Evolutionary conservation across 73 alveolate species (phyloP).

Genomic region (Paraurostyla sp.): DNA sequence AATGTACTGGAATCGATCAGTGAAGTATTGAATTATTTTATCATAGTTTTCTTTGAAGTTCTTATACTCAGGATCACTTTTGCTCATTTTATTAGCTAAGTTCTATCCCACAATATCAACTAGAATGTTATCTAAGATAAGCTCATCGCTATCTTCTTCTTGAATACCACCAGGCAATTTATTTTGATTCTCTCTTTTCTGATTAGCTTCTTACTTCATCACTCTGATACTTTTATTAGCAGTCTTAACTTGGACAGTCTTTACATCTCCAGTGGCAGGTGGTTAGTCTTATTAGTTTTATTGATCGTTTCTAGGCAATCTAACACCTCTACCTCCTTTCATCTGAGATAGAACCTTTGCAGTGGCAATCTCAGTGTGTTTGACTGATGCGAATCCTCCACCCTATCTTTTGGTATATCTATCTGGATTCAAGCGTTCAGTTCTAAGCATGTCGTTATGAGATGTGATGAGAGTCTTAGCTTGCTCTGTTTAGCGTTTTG

Average conservation of each 20-base stretch:
- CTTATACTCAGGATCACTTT: slow-evolving; percentile 76
- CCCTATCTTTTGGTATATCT: slow-evolving; percentile 55
- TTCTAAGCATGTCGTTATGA: slow-evolving; percentile 68
- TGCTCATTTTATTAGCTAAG: slow-evolving; percentile 68
- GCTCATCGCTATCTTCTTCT: slow-evolving; percentile 74
- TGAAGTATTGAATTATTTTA: slow-evolving; percentile 57
- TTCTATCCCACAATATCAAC: slow-evolving; percentile 63
- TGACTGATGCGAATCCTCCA: slow-evolving; percentile 58
- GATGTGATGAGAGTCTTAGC: slow-evolving; percentile 59
- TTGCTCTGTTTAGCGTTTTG: neutral
- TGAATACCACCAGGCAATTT: slow-evolving; percentile 53
- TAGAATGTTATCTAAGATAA: slow-evolving; percentile 63
- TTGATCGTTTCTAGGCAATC: neutral
- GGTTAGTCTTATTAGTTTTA: slow-evolving; percentile 1
- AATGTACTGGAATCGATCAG: slow-evolving; percentile 53
- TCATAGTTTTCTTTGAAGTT: slow-evolving; percentile 70
- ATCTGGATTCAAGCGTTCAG: slow-evolving; percentile 67
- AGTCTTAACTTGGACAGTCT: slow-evolving; percentile 69
- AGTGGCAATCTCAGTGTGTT: slow-evolving; percentile 29
- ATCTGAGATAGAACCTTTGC: slow-evolving; percentile 55
- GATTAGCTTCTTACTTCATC: slow-evolving; percentile 69
- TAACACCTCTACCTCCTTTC: neutral
- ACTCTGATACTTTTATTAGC: slow-evolving; percentile 70
- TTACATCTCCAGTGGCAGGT: slow-evolving; percentile 52
- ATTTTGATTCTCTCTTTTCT: slow-evolving; percentile 2